Evolutionary conservation across 2,329 filamentous ascomycete genomes (phyloP).

Genomic region (Gaeumannomyces tritici): DNA sequence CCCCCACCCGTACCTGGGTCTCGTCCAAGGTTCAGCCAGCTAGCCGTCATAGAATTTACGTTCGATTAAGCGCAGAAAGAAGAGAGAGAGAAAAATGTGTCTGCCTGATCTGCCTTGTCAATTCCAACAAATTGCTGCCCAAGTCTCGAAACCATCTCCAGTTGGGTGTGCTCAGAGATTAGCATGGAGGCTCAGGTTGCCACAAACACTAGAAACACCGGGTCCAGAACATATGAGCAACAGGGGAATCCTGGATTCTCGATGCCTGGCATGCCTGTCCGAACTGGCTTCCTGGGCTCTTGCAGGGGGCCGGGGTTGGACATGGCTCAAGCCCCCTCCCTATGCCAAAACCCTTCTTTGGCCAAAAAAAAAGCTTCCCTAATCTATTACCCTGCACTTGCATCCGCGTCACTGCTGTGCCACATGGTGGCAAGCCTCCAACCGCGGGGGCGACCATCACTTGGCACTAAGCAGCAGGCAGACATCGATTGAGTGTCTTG

Average conservation of each 20-base stretch:
- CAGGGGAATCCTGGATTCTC: background rate
- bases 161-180: background rate
- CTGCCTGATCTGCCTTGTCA: background rate
- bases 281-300: background rate
- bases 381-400: background rate
- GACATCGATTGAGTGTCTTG: background rate
- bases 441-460: background rate
- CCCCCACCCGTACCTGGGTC: background rate
- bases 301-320: background rate
- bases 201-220: background rate
- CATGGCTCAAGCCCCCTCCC: too few relatives aligned
- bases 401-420: background rate
- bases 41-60: too few relatives aligned
- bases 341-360: background rate
- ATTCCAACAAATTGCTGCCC: background rate
- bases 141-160: background rate
- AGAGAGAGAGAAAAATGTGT: too few relatives aligned
- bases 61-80: too few relatives aligned
- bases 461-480: background rate
- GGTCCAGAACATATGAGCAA: background rate
- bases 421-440: background rate
- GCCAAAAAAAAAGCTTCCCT: background rate
- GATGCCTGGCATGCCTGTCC: background rate
- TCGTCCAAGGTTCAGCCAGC: too few relatives aligned
- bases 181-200: background rate